These are phyloP conservation scores for Paspalum vaginatum DNA, from an alignment of 176 grass and related monocot genomes.

Conservation along the genomic window DNA sequence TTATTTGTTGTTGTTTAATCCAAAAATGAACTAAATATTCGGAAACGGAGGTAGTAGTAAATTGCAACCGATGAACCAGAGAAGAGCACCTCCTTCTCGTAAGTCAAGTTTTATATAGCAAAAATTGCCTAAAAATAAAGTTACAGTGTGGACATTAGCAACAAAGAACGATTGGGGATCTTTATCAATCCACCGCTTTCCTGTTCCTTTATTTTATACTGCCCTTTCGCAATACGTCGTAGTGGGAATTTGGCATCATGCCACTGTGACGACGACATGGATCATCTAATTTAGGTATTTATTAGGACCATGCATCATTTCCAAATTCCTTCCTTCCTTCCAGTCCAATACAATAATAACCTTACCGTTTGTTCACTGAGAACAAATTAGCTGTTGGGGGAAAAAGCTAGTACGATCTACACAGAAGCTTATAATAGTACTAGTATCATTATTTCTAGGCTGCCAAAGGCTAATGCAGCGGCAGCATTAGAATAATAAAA, in stretches of 20 bases:
- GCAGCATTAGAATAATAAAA: slow-evolving; percentile 21
- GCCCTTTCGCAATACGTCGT: no score
- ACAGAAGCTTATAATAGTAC: background rate
- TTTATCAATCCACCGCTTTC: no score
- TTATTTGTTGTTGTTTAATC: no score
- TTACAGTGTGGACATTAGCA: background rate
- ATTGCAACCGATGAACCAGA: background rate
- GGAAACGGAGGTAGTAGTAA: no score
- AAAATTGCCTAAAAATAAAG: background rate
- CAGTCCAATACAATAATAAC: background rate
- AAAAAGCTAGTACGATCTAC: background rate
- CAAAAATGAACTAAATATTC: no score
- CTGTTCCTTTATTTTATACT: no score
- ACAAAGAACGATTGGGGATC: no score
- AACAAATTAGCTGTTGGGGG: background rate
- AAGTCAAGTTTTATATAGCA: background rate
- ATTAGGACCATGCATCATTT: background rate
- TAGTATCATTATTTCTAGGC: background rate
- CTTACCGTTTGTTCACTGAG: background rate
- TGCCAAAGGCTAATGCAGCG: slow-evolving; percentile 23
- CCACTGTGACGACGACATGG: no score
- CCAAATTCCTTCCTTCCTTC: background rate
- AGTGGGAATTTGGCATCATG: no score
- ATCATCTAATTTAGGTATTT: background rate
- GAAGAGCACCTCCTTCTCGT: background rate